A percentile compares a stretch with the other conserved stretches of the same genome.
These are phyloP conservation scores for Candida lessepsii DNA, from an alignment of 805 yeast species.

Conservation along the genomic window DNA sequence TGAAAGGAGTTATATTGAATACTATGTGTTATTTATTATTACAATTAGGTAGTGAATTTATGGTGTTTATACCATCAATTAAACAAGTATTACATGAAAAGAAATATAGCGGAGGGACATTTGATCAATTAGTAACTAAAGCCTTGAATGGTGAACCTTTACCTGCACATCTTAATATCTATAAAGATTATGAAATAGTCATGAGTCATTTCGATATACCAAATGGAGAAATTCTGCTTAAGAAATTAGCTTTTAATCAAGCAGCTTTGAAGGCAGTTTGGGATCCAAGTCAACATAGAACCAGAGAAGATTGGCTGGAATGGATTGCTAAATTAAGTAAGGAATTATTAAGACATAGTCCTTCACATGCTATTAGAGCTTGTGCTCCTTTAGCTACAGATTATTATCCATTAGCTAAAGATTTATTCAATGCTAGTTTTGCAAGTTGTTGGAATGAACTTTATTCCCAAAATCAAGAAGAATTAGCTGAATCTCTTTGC, in stretches of 20 bases:
- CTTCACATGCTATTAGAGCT: conserved; percentile 91
- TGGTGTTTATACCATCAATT: conserved; percentile 82
- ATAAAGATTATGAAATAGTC: conserved; percentile 52
- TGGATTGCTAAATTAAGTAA: conserved; percentile 89
- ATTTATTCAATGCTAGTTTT: conserved; percentile 90
- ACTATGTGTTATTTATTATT: conserved; percentile 73
- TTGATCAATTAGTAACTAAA: conserved; percentile 78
- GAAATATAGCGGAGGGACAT: conserved; percentile 66
- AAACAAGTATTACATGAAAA: conserved; percentile 62
- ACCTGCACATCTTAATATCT: conserved; percentile 71
- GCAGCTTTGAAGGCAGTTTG: conserved; percentile 74
- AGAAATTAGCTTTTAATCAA: conserved; percentile 70
- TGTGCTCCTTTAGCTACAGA: conserved; percentile 87
- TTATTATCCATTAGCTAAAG: conserved; percentile 84
- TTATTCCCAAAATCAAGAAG: conserved; percentile 85
- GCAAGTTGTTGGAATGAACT: conserved; percentile 95
- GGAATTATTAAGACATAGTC: conserved; percentile 85
- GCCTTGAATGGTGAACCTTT: conserved; percentile 81
- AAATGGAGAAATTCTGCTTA: conserved; percentile 64
- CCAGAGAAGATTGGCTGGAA: conserved; percentile 97
- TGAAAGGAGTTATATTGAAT: conserved; percentile 66
- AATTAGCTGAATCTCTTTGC: conserved; percentile 79
- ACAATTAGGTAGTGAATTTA: conserved; percentile 82
- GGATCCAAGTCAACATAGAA: conserved; percentile 87
- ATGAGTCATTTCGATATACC: conserved; percentile 47